Base-by-base conservation (phyloP, 306 rosid genomes). In the Rosa rugosa region DNA sequence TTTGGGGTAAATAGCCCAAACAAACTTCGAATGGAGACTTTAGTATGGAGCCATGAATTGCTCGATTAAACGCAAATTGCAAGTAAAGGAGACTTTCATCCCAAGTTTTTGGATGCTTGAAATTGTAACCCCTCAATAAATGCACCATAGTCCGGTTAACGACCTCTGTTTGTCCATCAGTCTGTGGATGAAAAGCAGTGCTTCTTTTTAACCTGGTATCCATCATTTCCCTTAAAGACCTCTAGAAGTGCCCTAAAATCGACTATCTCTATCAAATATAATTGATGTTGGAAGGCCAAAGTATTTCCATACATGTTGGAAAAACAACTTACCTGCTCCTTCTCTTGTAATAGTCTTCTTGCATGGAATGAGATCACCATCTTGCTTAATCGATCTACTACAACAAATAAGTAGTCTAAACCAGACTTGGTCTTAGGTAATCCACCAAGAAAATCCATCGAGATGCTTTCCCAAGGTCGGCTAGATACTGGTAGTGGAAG, bases 391-490 rank as follows among this genome's bases (percentile, higher is more conserved):
- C 8, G 5, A 4, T 77, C 80, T 16, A 77, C 74, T 0, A 67
- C 54, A 50, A 77, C 40, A 77, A 49, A 23, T 77, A 77, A 22
- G 67, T 74, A 9, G 8, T 4, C 4, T 27, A 27, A 27, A 1
- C 63, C 42, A 1, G 16, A 50, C 34, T 11, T 77, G 66, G 31
- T 18, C 16, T 49, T 49, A 51, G 47, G 38, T 4, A 73, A 31
- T 18, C 31, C 77, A 0, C 45, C 11, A 16, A 73, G 34, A 69
- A 76, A 77, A 0, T 77, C 74, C 22, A 67, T 77, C 0, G 11
- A 77, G 3, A 77, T 65, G 8, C 59, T 77, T 10, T 77, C 74
- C 73, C 73, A 67, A 20, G 65, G 80, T 18, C n/a, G 63, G 8
- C 11, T 65, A 22, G 41, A 67, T 66, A 77, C 40, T 20, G 10